Evolutionary conservation across 169 alveolate genomes (phyloP).

Genomic region (Blepharisma undulans): DNA sequence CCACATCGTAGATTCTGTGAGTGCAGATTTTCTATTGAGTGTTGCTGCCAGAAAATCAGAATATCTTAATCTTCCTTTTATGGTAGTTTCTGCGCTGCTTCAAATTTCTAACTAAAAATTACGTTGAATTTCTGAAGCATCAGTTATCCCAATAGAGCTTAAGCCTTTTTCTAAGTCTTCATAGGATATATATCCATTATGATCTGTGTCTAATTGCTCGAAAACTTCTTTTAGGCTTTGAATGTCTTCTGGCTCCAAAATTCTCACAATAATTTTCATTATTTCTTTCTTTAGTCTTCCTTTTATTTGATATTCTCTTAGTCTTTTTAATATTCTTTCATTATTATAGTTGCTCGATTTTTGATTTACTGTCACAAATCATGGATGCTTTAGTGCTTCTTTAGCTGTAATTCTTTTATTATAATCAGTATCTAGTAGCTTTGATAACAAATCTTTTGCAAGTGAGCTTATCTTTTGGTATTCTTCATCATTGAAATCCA

Average conservation of each 20-base stretch:
- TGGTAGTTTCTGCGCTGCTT: not conserved
- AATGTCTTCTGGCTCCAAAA: not conserved
- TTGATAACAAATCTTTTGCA: constrained; percentile 60
- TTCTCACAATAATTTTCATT: not conserved
- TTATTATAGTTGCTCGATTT: not conserved
- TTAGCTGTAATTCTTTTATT: constrained; percentile 66
- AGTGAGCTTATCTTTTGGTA: not conserved
- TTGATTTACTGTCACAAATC: constrained; percentile 46
- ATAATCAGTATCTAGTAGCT: constrained; percentile 65
- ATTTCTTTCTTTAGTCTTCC: not conserved
- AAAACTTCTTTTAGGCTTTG: not conserved
- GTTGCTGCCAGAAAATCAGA: constrained; percentile 38
- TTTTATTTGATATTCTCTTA: not conserved
- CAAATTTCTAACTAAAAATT: not conserved
- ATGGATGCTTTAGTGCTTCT: constrained; percentile 75
- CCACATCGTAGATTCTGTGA: not conserved
- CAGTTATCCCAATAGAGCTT: not conserved
- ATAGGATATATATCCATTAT: constrained; percentile 1
- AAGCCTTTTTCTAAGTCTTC: not conserved
- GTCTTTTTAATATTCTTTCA: constrained; percentile 4
- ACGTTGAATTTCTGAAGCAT: not conserved
- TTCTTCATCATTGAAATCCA: not conserved
- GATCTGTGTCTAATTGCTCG: not conserved
- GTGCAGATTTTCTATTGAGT: not conserved
- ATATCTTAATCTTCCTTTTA: constrained; percentile 5